These are phyloP conservation scores for Boeremia exigua DNA, from an alignment of 2,329 filamentous ascomycete genomes.

Conservation along the genomic window DNA sequence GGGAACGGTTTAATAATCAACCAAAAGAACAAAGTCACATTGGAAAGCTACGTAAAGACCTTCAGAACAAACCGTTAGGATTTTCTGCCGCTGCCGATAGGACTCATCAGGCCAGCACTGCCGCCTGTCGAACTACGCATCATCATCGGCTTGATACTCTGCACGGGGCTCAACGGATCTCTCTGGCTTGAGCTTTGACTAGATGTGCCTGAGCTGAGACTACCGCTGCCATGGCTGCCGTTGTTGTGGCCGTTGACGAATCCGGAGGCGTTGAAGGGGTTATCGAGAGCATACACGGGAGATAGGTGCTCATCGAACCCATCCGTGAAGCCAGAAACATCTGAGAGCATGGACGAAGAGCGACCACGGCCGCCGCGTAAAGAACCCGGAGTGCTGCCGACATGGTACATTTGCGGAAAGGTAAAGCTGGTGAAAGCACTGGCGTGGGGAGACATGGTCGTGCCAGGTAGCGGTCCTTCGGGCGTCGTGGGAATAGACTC, in stretches of 20 bases:
- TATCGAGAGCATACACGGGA: conserved; percentile 36
- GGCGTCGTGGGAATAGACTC: conserved; percentile 59
- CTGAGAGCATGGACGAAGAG: conserved; percentile 60
- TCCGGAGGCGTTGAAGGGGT: conserved; percentile 49
- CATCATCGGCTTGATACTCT: conserved; percentile 43
- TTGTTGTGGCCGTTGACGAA: conserved; percentile 43
- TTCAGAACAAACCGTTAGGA: conserved; percentile 22
- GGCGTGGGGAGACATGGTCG: conserved; percentile 48
- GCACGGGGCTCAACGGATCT: conserved; percentile 48
- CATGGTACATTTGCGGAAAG: conserved; percentile 42
- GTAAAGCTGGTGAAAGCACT: conserved; percentile 47
- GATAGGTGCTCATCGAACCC: conserved; percentile 46
- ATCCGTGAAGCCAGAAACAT: conserved; percentile 59
- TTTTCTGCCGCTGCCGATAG: conserved; percentile 36
- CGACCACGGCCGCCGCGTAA: conserved; percentile 52
- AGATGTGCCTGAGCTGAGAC: conserved; percentile 52
- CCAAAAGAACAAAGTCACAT: conserved; percentile 39
- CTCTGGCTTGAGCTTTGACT: conserved; percentile 48
- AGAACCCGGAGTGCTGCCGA: conserved; percentile 43
- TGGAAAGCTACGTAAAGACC: conserved; percentile 32
- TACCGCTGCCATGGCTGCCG: conserved; percentile 58
- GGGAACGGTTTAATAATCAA: not conserved
- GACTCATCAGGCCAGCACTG: conserved; percentile 40
- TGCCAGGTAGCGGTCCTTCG: conserved; percentile 65
- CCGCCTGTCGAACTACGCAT: conserved; percentile 40